A percentile compares a stretch with the other conserved stretches of the same genome.
phyloP scores from a whole-genome alignment of 495 filamentous ascomycete species.

The Penicillium cosmopolitanum region DNA sequence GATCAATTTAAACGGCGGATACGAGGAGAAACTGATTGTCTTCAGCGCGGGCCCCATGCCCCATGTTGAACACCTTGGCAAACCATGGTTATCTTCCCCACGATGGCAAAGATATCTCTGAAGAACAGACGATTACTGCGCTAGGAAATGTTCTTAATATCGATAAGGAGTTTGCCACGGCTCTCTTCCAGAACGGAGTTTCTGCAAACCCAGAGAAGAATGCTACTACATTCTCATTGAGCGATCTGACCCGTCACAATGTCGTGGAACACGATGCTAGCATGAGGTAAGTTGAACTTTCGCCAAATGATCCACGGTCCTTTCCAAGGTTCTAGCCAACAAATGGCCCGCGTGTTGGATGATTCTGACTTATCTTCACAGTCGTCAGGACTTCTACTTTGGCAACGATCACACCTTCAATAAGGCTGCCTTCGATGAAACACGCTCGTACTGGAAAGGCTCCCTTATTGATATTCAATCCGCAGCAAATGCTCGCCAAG shows the following conservation, averaged over 20 bases:
- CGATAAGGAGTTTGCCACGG: constrained; percentile 4
- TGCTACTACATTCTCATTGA: constrained; percentile 9
- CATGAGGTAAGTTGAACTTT: constrained; percentile 1
- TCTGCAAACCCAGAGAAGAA: constrained; percentile 3
- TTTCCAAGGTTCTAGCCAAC: not conserved
- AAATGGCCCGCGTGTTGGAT: not conserved
- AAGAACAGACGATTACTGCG: constrained; percentile 31
- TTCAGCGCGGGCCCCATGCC: constrained; percentile 38
- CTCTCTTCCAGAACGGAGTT: not conserved
- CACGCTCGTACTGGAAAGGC: constrained; percentile 1
- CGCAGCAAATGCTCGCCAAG: constrained; percentile 1
- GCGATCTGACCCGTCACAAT: constrained; percentile 6
- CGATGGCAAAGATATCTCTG: constrained; percentile 43
- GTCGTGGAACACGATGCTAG: constrained; percentile 10
- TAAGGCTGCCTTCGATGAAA: constrained; percentile 1
- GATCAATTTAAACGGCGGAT: not conserved
- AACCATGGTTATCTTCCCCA: constrained; percentile 62
- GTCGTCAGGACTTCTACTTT: constrained; percentile 10
- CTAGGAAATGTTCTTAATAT: constrained; percentile 26
- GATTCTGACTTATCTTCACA: not conserved
- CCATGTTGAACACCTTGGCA: constrained; percentile 59
- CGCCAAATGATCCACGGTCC: not conserved
- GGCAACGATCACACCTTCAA: constrained; percentile 10
- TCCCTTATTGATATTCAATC: constrained; percentile 4
- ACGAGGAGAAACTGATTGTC: not conserved